These are phyloP conservation scores for Gomphus bonarii DNA, from an alignment of 1,284 basidiomycete species.

Conservation along the genomic window DNA sequence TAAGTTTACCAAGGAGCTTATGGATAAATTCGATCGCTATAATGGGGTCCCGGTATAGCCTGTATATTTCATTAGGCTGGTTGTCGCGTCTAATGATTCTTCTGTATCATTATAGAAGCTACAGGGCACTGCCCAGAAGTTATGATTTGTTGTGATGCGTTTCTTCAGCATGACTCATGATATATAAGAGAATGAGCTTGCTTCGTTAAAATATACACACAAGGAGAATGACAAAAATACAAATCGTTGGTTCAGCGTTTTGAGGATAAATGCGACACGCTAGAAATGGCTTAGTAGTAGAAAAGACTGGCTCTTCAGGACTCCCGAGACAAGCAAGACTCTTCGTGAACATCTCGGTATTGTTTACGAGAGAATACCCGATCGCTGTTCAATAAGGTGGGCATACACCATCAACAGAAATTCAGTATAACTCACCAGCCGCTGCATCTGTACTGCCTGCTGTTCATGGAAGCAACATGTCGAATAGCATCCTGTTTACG, in stretches of 20 bases:
- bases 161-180: not conserved
- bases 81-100: too few relatives aligned
- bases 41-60: too few relatives aligned
- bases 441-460: constrained; percentile 10
- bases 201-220: not conserved
- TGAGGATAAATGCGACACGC: not conserved
- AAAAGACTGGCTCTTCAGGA: not conserved
- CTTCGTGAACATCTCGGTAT: constrained; percentile 9
- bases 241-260: not conserved
- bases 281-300: not conserved
- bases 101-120: too few relatives aligned
- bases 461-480: constrained; percentile 8
- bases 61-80: too few relatives aligned
- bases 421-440: not conserved
- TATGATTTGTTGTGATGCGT: not conserved
- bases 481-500: constrained; percentile 8
- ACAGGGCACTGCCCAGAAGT: too few relatives aligned
- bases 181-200: not conserved
- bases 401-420: not conserved
- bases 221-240: not conserved
- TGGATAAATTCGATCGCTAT: too few relatives aligned
- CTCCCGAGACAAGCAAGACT: constrained; percentile 1
- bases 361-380: constrained; percentile 9
- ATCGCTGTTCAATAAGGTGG: not conserved
- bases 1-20: too few relatives aligned